A percentile compares a stretch with the other conserved stretches of the same genome.
Evolutionary conservation across 2,329 filamentous ascomycete genomes (phyloP).

Genomic region (Podosphaera fusca): DNA sequence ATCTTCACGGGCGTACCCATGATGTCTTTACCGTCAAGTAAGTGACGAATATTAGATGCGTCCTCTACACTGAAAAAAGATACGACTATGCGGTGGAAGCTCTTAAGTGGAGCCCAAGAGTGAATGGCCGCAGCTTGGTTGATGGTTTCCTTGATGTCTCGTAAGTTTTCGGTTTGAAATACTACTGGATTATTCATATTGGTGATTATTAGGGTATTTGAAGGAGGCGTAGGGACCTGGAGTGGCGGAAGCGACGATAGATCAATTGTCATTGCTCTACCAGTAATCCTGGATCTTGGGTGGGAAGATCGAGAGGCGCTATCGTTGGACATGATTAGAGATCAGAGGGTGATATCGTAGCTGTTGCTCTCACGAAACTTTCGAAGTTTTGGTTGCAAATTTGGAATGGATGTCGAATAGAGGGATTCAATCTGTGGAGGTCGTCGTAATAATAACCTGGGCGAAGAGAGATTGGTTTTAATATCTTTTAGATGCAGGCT

Average conservation of each 20-base stretch:
- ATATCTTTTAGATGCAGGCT: too few species aligned
- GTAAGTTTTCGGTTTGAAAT: slow-evolving; percentile 52
- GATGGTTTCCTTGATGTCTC: slow-evolving; percentile 50
- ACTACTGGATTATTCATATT: slow-evolving; percentile 51
- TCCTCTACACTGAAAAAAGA: slow-evolving; percentile 51
- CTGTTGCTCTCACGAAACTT: neutral
- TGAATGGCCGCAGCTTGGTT: slow-evolving; percentile 46
- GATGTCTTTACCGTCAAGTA: slow-evolving; percentile 52
- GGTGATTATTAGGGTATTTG: slow-evolving; percentile 69
- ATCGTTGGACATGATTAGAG: slow-evolving; percentile 5
- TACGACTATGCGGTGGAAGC: slow-evolving; percentile 59
- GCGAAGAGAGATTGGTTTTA: too few species aligned
- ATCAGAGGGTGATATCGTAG: too few species aligned
- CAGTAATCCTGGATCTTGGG: slow-evolving; percentile 9
- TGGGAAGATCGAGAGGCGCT: slow-evolving; percentile 10
- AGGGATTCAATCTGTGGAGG: neutral
- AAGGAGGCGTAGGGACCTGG: slow-evolving; percentile 46
- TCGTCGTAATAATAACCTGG: neutral
- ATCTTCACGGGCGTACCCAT: slow-evolving; percentile 46
- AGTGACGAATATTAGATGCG: slow-evolving; percentile 45
- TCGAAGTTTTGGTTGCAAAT: slow-evolving; percentile 2
- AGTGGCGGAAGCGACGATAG: slow-evolving; percentile 49
- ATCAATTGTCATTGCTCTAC: slow-evolving; percentile 39
- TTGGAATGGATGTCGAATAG: neutral
- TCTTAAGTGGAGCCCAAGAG: slow-evolving; percentile 60